These are phyloP conservation scores for Trypanosoma scelopori DNA, from an alignment of 208 protist genomes.

Conservation along the genomic window DNA sequence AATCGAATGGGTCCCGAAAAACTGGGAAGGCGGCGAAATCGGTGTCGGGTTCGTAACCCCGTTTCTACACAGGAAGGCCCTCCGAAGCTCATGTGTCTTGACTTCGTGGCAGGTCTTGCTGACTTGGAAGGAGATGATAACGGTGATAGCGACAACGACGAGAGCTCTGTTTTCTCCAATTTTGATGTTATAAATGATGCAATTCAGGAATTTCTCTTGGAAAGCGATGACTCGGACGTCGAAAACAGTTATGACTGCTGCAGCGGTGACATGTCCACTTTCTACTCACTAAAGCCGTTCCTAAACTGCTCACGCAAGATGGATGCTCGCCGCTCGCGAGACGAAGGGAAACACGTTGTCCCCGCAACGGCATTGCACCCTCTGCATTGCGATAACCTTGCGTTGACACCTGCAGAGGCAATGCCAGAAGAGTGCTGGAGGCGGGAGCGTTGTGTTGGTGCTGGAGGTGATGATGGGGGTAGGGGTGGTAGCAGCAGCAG, in stretches of 20 bases:
- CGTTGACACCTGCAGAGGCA: constrained; percentile 7
- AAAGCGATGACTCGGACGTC: constrained; percentile 35
- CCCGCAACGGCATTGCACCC: background rate
- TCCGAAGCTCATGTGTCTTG: too few species aligned
- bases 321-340: background rate
- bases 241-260: constrained; percentile 18
- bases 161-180: constrained; percentile 61
- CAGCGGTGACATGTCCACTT: constrained; percentile 14
- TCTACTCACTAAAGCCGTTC: constrained; percentile 16
- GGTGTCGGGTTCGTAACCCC: too few species aligned
- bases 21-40: too few species aligned
- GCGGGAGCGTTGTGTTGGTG: too few species aligned
- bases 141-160: constrained; percentile 23
- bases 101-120: too few species aligned
- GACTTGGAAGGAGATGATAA: background rate
- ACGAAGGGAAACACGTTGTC: background rate
- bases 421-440: background rate
- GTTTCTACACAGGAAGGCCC: too few species aligned
- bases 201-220: constrained; percentile 69
- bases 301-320: constrained; percentile 3
- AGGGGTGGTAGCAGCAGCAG: too few species aligned
- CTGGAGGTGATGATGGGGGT: too few species aligned
- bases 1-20: too few species aligned
- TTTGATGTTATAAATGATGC: constrained; percentile 69
- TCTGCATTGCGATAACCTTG: too few species aligned